A percentile compares a stretch with the other conserved stretches of the same genome.
Evolutionary conservation across 306 rosid species (phyloP).

Genomic region (Quercus cerris): DNA sequence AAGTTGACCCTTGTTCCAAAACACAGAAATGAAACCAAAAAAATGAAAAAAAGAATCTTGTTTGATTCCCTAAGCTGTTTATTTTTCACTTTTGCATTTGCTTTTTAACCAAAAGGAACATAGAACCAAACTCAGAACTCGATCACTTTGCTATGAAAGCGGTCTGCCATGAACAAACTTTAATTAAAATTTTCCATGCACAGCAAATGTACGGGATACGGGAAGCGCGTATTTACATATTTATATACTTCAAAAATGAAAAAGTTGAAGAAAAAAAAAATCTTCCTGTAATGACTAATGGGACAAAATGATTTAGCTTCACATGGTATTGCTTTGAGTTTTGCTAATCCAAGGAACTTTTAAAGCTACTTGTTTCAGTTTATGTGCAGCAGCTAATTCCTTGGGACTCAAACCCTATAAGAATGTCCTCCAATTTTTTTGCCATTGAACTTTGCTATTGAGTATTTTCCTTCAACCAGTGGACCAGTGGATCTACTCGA

Average conservation of each 20-base stretch:
- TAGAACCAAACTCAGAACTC: background rate
- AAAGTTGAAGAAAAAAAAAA: too few relatives aligned
- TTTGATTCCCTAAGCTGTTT: background rate
- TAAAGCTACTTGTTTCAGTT: background rate
- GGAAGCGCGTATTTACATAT: too few relatives aligned
- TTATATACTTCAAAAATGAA: too few relatives aligned
- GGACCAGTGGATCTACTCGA: background rate
- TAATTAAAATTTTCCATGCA: background rate
- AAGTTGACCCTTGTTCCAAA: slow-evolving; percentile 6
- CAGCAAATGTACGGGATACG: too few relatives aligned
- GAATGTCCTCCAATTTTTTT: background rate
- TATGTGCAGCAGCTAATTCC: background rate
- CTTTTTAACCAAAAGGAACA: background rate
- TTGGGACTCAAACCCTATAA: background rate
- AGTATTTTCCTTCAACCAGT: background rate
- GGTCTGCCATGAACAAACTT: background rate
- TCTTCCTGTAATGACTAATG: background rate
- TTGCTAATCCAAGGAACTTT: slow-evolving; percentile 1
- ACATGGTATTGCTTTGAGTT: slow-evolving; percentile 18
- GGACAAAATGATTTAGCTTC: slow-evolving; percentile 21
- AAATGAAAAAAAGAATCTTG: slow-evolving; percentile 4
- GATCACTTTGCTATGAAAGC: background rate
- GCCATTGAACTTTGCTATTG: background rate
- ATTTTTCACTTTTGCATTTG: background rate
- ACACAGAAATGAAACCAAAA: slow-evolving; percentile 3